Base-by-base conservation (phyloP, 2,329 filamentous ascomycete genomes). In the Immersiporthe knoxdaviesiana region DNA sequence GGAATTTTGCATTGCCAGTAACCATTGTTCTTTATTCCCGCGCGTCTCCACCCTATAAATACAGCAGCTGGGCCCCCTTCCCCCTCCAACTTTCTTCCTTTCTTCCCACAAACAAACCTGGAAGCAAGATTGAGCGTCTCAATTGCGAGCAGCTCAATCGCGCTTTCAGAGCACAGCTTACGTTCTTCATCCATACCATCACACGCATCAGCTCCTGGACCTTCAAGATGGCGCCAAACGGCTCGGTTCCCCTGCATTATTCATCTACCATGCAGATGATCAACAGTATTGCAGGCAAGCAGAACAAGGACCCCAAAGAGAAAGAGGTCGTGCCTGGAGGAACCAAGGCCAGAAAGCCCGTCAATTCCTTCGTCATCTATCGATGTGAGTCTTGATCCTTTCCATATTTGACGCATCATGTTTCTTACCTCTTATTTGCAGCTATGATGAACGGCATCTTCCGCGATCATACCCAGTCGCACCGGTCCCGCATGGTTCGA, bases 351-450 rank as follows among this genome's bases (percentile, higher is more conserved):
- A 68, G 64, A 47, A 70, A 68, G 50, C 12, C 44, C 1, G 69
- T 70, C 21, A 70, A 70, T n/a, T 58, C 32, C 14, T 71, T 63
- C 62, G 56, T 71, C 11, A 44, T 68, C 7, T 70, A 63, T 30
- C 63, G 69, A 37, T 41, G 69, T 70, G 14, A 65, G 69, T 68
- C 56, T 58, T 32, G 3, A 6, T 2, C 30, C 8, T 30, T 16
- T 35, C 16, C 7, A 3, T 30, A 2, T 21, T 37, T 32, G 35
- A 18, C 27, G 16, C 16, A 2, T 21, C 56, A 32, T 30, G 24
- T 32, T 59, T 32, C 41, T 50, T 4, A 54, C 27, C 21, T 6
- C 62, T 54, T 44, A 32, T 21, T 30, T 24, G 16, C 24, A 69
- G 68, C 54, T 4, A 39, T 30, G 35, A 64, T 64, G 65, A 59